Evolutionary conservation across 2,329 filamentous ascomycete species (phyloP).

Genomic region (Beauveria pseudobassiana): DNA sequence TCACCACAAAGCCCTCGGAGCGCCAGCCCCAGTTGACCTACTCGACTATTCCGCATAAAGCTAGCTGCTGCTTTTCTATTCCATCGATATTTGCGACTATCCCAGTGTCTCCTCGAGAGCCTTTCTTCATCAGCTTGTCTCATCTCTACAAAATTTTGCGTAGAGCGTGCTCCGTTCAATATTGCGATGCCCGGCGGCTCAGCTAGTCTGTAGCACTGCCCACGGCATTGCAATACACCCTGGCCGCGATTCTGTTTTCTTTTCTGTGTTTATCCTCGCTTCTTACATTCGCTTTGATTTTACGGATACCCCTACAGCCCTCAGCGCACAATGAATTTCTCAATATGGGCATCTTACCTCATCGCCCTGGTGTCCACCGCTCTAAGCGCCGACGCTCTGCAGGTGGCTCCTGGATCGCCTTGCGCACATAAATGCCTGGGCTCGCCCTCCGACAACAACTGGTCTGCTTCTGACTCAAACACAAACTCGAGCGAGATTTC

Average conservation of each 20-base stretch:
- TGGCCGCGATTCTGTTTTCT: background rate
- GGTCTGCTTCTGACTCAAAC: conserved; percentile 28
- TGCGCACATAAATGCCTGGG: conserved; percentile 43
- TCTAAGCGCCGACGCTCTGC: conserved; percentile 22
- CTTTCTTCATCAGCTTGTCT: background rate
- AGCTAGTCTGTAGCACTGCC: background rate
- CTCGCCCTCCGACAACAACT: conserved; percentile 23
- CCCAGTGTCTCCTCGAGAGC: too few species aligned
- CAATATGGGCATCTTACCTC: background rate
- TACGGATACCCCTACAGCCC: background rate
- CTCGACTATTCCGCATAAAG: too few species aligned
- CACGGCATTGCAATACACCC: background rate
- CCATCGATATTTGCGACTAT: too few species aligned
- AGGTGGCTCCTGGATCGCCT: conserved; percentile 43
- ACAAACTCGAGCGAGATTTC: conserved; percentile 41
- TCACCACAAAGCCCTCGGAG: background rate
- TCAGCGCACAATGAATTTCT: background rate
- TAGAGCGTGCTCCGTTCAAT: background rate
- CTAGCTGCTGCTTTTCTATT: too few species aligned
- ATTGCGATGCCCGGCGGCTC: background rate
- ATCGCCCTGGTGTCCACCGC: background rate
- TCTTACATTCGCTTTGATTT: background rate
- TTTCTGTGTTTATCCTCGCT: background rate
- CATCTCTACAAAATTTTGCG: background rate
- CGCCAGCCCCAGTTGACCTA: too few species aligned